Conservation (phyloP, 495 filamentous ascomycete species). For the Penicillium coprophilum region DNA sequence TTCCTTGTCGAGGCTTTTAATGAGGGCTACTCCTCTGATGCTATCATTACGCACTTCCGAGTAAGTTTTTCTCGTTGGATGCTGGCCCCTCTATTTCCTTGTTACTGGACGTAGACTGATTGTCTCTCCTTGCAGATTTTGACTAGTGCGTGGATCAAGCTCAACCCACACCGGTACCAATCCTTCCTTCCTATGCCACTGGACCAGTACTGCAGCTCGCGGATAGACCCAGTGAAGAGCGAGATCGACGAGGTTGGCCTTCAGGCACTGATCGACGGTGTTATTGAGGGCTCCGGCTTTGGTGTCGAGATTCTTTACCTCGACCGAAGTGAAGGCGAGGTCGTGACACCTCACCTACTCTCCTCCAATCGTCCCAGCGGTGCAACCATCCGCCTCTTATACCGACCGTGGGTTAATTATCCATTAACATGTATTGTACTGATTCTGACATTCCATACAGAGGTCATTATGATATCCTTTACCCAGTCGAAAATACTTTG, state of each 20-base stretch:
- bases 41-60: slow-evolving; percentile 72
- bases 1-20: slow-evolving; percentile 77
- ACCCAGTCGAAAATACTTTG: slow-evolving; percentile 60
- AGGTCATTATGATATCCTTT: slow-evolving; percentile 94
- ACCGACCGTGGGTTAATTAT: slow-evolving; percentile 61
- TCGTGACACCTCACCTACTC: slow-evolving; percentile 75
- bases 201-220: slow-evolving; percentile 65
- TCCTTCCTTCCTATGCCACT: slow-evolving; percentile 67
- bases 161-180: slow-evolving; percentile 63
- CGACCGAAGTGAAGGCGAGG: slow-evolving; percentile 77
- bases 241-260: slow-evolving; percentile 92
- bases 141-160: slow-evolving; percentile 84
- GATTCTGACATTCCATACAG: slow-evolving; percentile 36
- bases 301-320: slow-evolving; percentile 87
- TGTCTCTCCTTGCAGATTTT: slow-evolving; percentile 57
- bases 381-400: slow-evolving; percentile 65
- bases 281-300: slow-evolving; percentile 72
- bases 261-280: slow-evolving; percentile 69
- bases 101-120: slow-evolving; percentile 6
- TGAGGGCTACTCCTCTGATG: slow-evolving; percentile 59
- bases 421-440: neutral
- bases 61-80: slow-evolving; percentile 37
- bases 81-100: neutral
- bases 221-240: slow-evolving; percentile 69
- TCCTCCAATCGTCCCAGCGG: slow-evolving; percentile 50